Conservation (phyloP, 2,329 filamentous ascomycete species). For the Arthrobotrys megalospora region DNA sequence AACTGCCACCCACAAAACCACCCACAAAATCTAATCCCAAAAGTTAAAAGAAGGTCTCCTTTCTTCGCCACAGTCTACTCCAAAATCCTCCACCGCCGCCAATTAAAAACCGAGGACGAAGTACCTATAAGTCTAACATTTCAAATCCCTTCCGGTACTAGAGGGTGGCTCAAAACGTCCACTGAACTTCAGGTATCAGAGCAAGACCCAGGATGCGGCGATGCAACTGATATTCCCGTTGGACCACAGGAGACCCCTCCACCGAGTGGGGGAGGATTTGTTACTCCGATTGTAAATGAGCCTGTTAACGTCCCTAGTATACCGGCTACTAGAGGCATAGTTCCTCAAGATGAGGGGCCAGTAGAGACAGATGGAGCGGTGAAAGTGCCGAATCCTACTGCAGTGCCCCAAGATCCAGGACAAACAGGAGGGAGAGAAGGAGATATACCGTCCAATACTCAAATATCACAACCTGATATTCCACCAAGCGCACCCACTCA, state of each 20-base stretch:
- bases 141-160: not conserved
- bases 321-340: conserved; percentile 1
- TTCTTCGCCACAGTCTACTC: not conserved
- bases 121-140: not conserved
- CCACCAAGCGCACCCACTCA: not conserved
- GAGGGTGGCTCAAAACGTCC: not conserved
- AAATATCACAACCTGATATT: not conserved
- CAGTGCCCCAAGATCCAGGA: too few relatives aligned
- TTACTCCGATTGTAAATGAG: not conserved
- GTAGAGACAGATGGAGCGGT: not conserved
- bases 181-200: not conserved
- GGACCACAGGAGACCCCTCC: not conserved
- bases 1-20: not conserved
- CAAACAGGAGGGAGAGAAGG: not conserved
- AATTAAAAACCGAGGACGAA: not conserved
- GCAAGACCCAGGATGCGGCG: conserved; percentile 12
- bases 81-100: conserved; percentile 2
- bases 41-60: not conserved
- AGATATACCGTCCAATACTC: too few relatives aligned
- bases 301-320: not conserved
- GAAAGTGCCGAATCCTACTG: not conserved
- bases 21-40: not conserved
- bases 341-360: not conserved
- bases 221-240: not conserved
- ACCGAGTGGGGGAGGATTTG: not conserved